These are phyloP conservation scores for Kazachstania viticola DNA, from an alignment of 805 yeast species.

Conservation along the genomic window DNA sequence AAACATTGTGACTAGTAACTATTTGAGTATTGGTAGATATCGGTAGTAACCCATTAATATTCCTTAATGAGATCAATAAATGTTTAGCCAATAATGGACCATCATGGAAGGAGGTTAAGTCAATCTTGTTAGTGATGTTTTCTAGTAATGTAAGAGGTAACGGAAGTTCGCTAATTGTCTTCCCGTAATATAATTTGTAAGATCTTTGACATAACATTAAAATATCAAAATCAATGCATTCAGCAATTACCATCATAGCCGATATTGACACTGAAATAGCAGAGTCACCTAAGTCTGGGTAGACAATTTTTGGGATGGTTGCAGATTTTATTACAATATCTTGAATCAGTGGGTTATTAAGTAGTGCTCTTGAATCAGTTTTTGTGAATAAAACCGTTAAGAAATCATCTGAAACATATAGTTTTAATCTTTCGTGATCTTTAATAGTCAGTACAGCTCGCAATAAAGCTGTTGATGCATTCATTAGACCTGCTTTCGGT, in stretches of 20 bases:
- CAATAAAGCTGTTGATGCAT: constrained; percentile 27
- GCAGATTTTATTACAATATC: constrained; percentile 25
- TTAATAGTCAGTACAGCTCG: constrained; percentile 22
- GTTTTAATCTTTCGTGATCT: constrained; percentile 17
- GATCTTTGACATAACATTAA: constrained; percentile 32
- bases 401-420: constrained; percentile 23
- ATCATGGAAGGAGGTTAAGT: constrained; percentile 20
- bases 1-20: constrained; percentile 17
- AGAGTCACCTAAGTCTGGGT: constrained; percentile 20
- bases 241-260: constrained; percentile 30
- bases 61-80: constrained; percentile 20
- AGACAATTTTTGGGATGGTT: constrained; percentile 21
- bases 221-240: constrained; percentile 37
- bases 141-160: constrained; percentile 26
- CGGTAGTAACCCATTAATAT: constrained; percentile 24
- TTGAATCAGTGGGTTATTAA: constrained; percentile 28
- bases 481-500: constrained; percentile 26
- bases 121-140: constrained; percentile 15
- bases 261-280: constrained; percentile 25
- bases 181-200: constrained; percentile 25
- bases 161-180: constrained; percentile 17
- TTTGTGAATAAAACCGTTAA: constrained; percentile 32
- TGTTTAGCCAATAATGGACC: constrained; percentile 24
- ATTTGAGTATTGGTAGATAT: constrained; percentile 12
- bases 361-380: constrained; percentile 39